Percentiles rank a stretch among this genome's conserved stretches.
phyloP scores from a whole-genome alignment of 2,329 filamentous ascomycete genomes.

The Dryadomyces sulphureus region DNA sequence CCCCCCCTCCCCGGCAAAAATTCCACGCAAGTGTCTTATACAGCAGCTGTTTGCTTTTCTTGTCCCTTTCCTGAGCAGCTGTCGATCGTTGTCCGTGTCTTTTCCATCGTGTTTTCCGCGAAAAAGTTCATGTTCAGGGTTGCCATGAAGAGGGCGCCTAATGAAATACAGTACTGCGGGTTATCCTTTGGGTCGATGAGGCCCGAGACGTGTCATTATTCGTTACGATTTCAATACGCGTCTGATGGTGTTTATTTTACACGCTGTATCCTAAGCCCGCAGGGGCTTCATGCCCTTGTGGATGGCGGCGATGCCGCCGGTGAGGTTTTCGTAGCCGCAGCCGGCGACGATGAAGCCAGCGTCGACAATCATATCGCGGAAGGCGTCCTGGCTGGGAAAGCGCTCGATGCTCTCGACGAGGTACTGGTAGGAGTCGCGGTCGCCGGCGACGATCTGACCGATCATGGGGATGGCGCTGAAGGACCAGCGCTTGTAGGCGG shows the following conservation, averaged over 20 bases:
- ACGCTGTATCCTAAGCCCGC: constrained; percentile 4
- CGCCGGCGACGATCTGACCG: constrained; percentile 84
- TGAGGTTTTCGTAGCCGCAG: constrained; percentile 77
- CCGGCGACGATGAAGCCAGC: constrained; percentile 80
- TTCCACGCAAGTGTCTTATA: not conserved
- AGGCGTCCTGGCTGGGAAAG: constrained; percentile 78
- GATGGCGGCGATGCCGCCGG: constrained; percentile 83
- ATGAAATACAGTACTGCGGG: not conserved
- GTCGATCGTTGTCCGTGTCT: not conserved
- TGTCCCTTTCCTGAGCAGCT: not conserved
- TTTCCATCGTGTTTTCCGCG: not conserved
- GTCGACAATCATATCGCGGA: constrained; percentile 65
- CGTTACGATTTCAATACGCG: not conserved
- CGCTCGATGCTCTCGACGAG: constrained; percentile 93
- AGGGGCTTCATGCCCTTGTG: constrained; percentile 88
- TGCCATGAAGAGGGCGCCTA: not conserved
- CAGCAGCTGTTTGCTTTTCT: not conserved
- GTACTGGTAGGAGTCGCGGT: constrained; percentile 95
- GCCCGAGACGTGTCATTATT: not conserved
- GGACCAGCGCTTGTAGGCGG: constrained; percentile 87
- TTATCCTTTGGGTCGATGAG: no score
- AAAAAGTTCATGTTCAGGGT: not conserved
- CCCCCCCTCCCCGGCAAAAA: no score
- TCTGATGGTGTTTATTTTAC: not conserved
- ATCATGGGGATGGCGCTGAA: constrained; percentile 91